Evolutionary conservation across 2,329 filamentous ascomycete species (phyloP), one percentile per base, ranked within the genome.

Genomic region (Graphilbum ipis-grandicollis): DNA sequence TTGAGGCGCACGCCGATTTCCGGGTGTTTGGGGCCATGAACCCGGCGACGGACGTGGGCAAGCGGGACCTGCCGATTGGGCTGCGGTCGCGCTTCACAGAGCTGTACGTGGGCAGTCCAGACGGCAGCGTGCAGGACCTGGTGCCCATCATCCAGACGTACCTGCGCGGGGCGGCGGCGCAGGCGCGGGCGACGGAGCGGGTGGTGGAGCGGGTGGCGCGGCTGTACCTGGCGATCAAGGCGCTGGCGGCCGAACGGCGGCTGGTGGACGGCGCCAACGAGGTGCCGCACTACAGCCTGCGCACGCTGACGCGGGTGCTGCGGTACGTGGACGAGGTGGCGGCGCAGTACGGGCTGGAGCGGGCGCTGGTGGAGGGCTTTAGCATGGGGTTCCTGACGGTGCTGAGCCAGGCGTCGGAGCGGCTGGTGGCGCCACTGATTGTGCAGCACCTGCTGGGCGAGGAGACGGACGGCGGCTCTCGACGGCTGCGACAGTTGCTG

Each of bases 1-100:
- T 98, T 26, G 68, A 77, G 42, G 90, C 86, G 1, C 88, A 98
- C 54, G 78, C 84, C 0, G 76, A 93, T 44, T 98, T 99, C 54
- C 76, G 90, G 29, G 81, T 99, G 13, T 98, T 99, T 51, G 92
- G 83, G 36, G 90, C 92, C 21, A 99, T 99, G 90, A 99, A 99
- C 50, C 90, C 90, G 22, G 90, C 90, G 5, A 98, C 90, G 3
- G 90, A 99, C 59, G 76, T 94, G 39, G 90, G 92, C 42, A 99
- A 98, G 58, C 78, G 88, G 39, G 90, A 98, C 54, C 62, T 99
- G 14, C 85, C 88, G 1, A 75, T 82, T 38, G 86, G 88, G 2
- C 73, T 96, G 31, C 70, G 88, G 38, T 93, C 86, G 9, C 73
- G 86, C 34, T 99, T 99, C 51, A 96, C 90, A 0, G 90, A 99